Evolutionary conservation across 1,284 basidiomycete species (phyloP).

Genomic region (Trametes polyzona): DNA sequence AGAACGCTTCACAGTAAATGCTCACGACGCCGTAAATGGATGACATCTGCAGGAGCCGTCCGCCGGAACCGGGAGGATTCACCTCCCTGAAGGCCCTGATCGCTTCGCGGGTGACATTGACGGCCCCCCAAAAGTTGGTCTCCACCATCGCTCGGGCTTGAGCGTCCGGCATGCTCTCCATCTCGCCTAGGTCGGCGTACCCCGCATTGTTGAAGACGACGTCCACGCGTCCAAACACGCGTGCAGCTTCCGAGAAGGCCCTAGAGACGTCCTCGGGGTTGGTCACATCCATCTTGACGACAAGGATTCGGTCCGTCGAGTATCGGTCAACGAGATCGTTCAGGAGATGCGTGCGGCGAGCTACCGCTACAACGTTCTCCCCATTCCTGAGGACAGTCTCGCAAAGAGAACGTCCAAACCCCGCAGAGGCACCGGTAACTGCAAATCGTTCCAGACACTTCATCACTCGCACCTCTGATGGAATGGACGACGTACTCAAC

Average conservation of each 20-base stretch:
- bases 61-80: slow-evolving; percentile 34
- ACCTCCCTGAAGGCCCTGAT: slow-evolving; percentile 41
- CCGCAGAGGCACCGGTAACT: slow-evolving; percentile 4
- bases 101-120: slow-evolving; percentile 37
- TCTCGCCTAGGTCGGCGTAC: slow-evolving; percentile 14
- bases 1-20: slow-evolving; percentile 31
- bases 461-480: too few relatives aligned
- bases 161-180: slow-evolving; percentile 35
- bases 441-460: not conserved
- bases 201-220: slow-evolving; percentile 50
- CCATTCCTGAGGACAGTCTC: not conserved
- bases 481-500: not conserved
- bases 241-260: not conserved
- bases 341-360: not conserved
- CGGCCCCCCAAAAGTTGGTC: slow-evolving; percentile 41
- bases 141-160: slow-evolving; percentile 37
- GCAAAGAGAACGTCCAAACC: not conserved
- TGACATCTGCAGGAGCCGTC: slow-evolving; percentile 36
- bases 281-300: not conserved
- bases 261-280: not conserved
- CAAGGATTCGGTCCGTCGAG: not conserved
- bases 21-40: slow-evolving; percentile 33
- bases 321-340: not conserved
- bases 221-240: slow-evolving; percentile 45
- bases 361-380: not conserved